Conservation (phyloP, 257 asterid genomes). For the Nyctanthes arbortristis region DNA sequence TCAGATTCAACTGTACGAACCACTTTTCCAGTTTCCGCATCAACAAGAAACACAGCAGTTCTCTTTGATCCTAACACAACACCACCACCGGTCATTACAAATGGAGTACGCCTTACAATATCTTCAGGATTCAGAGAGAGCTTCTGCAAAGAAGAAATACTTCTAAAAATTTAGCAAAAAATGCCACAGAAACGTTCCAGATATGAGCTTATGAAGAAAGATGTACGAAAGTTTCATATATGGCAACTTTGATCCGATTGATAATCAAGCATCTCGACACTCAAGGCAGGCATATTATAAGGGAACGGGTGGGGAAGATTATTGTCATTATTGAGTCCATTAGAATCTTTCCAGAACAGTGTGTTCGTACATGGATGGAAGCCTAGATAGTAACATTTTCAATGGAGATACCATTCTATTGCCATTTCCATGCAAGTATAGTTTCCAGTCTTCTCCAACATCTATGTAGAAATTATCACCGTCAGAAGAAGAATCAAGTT, state of each 20-base stretch:
- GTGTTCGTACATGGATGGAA: neutral
- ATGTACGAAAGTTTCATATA: neutral
- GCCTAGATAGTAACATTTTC: slow-evolving; percentile 15
- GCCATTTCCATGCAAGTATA: slow-evolving; percentile 64
- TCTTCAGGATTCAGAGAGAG: slow-evolving; percentile 66
- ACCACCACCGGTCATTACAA: slow-evolving; percentile 63
- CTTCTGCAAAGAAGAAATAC: slow-evolving; percentile 43
- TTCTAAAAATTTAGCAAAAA: slow-evolving; percentile 2
- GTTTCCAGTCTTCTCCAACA: slow-evolving; percentile 84
- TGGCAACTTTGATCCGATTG: too few species aligned
- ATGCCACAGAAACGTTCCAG: neutral
- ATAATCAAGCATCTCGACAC: too few species aligned
- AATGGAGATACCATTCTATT: slow-evolving; percentile 53
- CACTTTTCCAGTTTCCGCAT: slow-evolving; percentile 71
- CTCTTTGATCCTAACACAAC: slow-evolving; percentile 78
- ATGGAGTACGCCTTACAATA: slow-evolving; percentile 67
- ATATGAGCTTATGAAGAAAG: neutral
- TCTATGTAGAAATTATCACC: slow-evolving; percentile 65
- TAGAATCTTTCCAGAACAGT: neutral
- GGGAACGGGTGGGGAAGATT: too few species aligned
- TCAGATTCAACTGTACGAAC: slow-evolving; percentile 60
- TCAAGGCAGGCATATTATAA: too few species aligned
- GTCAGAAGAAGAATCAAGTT: slow-evolving; percentile 46
- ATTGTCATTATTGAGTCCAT: slow-evolving; percentile 5
- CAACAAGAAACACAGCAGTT: slow-evolving; percentile 69